A percentile compares a stretch with the other conserved stretches of the same genome.
These are phyloP conservation scores for Leccinellum luteum DNA, from an alignment of 768 basidiomycete genomes.

Conservation along the genomic window DNA sequence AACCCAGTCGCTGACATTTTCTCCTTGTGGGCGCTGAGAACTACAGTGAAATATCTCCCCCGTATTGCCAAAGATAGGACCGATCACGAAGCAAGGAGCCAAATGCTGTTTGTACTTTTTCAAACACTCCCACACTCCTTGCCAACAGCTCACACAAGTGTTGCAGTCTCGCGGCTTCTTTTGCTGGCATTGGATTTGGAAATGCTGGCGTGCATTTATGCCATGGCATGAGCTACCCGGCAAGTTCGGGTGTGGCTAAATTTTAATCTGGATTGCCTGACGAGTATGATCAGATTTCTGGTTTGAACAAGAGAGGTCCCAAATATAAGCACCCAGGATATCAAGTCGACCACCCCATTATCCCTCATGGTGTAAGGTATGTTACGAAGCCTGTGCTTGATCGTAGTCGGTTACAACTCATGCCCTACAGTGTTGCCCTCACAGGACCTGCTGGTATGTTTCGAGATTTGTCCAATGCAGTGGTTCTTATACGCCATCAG, in stretches of 20 bases:
- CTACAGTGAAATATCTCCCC: conserved; percentile 87
- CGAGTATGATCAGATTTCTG: conserved; percentile 63
- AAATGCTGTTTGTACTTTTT: conserved; percentile 73
- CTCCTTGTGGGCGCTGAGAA: conserved; percentile 88
- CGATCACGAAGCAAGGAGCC: conserved; percentile 79
- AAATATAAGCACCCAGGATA: conserved; percentile 93
- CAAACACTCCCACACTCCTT: neutral
- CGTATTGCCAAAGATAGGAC: conserved; percentile 75
- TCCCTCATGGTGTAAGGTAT: conserved; percentile 87
- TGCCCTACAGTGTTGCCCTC: conserved; percentile 64
- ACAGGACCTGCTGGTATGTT: conserved; percentile 78
- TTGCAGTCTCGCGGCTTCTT: conserved; percentile 80
- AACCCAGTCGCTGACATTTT: conserved; percentile 97
- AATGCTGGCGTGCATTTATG: conserved; percentile 92
- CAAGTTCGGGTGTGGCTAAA: conserved; percentile 31
- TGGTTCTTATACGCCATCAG: conserved; percentile 33
- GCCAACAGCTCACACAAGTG: neutral
- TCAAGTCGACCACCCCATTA: conserved; percentile 79
- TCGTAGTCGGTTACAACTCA: neutral
- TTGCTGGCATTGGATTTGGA: conserved; percentile 94
- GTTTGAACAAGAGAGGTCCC: conserved; percentile 91
- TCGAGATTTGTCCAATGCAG: conserved; percentile 1
- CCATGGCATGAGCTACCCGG: conserved; percentile 88
- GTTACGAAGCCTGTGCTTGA: neutral
- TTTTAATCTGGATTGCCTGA: neutral